Percentiles rank a stretch among this genome's conserved stretches.
Evolutionary conservation across 768 basidiomycete genomes (phyloP).

Genomic region (Tylopilus rubrobrunneus): DNA sequence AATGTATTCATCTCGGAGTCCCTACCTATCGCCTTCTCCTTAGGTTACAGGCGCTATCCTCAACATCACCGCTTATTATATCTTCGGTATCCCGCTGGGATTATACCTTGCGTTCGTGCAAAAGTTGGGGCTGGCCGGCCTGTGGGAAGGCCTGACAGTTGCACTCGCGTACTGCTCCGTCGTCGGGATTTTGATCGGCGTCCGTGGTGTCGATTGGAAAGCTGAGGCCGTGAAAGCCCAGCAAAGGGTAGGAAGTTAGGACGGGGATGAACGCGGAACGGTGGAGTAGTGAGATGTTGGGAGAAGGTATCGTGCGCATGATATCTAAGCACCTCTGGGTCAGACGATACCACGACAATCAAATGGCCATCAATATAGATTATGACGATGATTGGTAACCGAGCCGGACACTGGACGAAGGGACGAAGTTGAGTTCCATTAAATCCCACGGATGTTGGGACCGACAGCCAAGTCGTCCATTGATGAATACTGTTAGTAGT

Average conservation of each 20-base stretch:
- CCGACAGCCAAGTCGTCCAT: too few species aligned
- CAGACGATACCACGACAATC: too few species aligned
- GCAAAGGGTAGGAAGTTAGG: conserved; percentile 29
- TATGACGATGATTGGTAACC: too few species aligned
- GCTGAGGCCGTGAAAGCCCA: conserved; percentile 40
- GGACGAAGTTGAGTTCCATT: too few species aligned
- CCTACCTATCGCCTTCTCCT: background rate
- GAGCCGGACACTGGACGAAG: too few species aligned
- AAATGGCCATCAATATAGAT: too few species aligned
- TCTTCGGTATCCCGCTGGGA: conserved; percentile 80
- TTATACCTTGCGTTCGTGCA: conserved; percentile 68
- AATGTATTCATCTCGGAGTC: background rate
- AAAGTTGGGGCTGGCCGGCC: conserved; percentile 58
- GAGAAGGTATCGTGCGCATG: background rate
- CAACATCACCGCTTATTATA: conserved; percentile 63
- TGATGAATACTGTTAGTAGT: too few species aligned
- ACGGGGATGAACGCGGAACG: conserved; percentile 23
- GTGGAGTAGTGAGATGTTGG: background rate
- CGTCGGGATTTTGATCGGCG: conserved; percentile 49
- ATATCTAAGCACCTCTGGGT: too few species aligned
- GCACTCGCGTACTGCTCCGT: conserved; percentile 61
- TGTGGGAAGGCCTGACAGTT: conserved; percentile 81
- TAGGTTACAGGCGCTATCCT: conserved; percentile 72
- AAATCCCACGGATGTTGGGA: too few species aligned
- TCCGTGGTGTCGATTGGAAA: conserved; percentile 62